Percentiles rank a stretch among this genome's conserved stretches.
Conservation (phyloP, 2,329 filamentous ascomycete genomes). For the Stemphylium lycopersici region DNA sequence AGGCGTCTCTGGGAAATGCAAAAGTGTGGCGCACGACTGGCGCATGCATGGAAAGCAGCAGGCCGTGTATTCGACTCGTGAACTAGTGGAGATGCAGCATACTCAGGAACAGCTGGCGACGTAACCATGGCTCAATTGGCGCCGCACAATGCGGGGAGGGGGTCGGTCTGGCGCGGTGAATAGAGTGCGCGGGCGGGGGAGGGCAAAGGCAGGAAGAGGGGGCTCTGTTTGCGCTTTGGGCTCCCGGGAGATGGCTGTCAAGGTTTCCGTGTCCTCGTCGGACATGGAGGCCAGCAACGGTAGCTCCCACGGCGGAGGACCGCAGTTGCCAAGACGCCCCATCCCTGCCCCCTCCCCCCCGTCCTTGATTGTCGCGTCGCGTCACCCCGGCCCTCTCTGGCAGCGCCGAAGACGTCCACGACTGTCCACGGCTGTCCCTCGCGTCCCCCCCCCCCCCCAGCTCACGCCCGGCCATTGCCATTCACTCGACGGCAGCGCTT, state of each 20-base stretch:
- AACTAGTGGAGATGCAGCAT: slow-evolving; percentile 34
- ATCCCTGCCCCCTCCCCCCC: slow-evolving; percentile 13
- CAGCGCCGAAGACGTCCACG: background rate
- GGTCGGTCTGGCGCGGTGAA: background rate
- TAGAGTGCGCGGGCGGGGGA: slow-evolving; percentile 12
- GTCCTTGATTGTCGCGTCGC: slow-evolving; percentile 24
- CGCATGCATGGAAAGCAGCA: slow-evolving; percentile 4
- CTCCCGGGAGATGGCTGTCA: slow-evolving; percentile 20
- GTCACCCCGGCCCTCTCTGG: slow-evolving; percentile 6
- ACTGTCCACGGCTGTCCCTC: too few relatives aligned
- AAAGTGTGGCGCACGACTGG: background rate
- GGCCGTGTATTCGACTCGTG: background rate
- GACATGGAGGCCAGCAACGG: slow-evolving; percentile 24
- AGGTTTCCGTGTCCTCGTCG: slow-evolving; percentile 20
- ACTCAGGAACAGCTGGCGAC: slow-evolving; percentile 52
- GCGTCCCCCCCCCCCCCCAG: too few relatives aligned
- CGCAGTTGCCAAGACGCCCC: slow-evolving; percentile 20
- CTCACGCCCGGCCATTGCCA: background rate
- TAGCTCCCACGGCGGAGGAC: slow-evolving; percentile 23
- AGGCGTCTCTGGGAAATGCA: background rate
- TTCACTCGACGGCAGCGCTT: background rate
- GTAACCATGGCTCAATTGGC: slow-evolving; percentile 49
- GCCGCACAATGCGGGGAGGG: slow-evolving; percentile 27
- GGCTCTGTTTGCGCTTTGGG: slow-evolving; percentile 15
- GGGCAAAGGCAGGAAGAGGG: slow-evolving; percentile 19